Base-by-base conservation (phyloP, 2,329 filamentous ascomycete species). In the Fusarium piperis region DNA sequence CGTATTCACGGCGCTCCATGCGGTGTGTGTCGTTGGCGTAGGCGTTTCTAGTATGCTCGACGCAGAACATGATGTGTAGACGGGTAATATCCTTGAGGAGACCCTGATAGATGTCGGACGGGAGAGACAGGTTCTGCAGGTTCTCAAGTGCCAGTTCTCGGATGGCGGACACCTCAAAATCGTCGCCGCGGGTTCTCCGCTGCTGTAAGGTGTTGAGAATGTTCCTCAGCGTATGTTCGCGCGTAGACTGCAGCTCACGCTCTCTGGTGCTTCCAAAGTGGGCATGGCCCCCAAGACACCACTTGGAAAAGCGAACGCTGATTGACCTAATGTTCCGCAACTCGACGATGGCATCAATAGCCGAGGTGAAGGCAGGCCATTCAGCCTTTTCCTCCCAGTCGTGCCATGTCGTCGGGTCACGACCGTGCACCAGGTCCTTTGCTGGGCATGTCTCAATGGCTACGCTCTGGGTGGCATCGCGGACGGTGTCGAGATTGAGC, bases 111-210 rank as follows among this genome's bases (percentile, higher is more conserved):
- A 63, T 18, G 11, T 53, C 41, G 3, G 59, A 60, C 1, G 41
- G 60, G 1, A 73, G 33, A 2, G 71, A 56, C 10, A 59, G 18
- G 35, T 76, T 75, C 36, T 76, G 74, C 18, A 78, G 51, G 23
- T 75, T 73, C 46, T 67, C 36, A 20, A 75, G 59, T 0, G 36
- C 63, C 55, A 76, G 38, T 7, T 59, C 56, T 16, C 38, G 56
- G 16, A 59, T 46, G 1, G 13, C 15, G 9, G n/a, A 15, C 20
- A 33, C 16, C 2, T 28, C 38, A 15, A 1, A 8, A 15, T 6
- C 11, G 18, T 2, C 38, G 11, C 4, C 3, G 12, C 15, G 6
- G 30, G 38, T 12, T 46, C 7, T 41, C 13, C 56, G 38, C 41
- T 33, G 18, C 56, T 15, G 56, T 18, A 59, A 3, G 16, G 38